phyloP scores from a whole-genome alignment of 371 early-diverging fungal genomes.

The Apophysomyces sp. region DNA sequence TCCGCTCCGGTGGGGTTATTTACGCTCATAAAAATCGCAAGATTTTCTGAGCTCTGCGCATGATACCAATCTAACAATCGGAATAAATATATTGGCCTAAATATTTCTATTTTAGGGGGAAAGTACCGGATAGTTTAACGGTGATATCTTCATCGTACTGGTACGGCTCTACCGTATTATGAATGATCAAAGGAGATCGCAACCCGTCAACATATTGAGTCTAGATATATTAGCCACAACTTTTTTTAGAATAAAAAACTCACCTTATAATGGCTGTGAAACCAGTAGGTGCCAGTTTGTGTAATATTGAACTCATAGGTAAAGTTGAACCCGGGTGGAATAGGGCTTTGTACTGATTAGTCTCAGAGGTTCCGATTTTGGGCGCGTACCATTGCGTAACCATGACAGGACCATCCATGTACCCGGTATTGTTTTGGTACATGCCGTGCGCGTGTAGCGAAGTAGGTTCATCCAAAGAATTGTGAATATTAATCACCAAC shows the following conservation, averaged over 20 bases:
- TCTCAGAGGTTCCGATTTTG: too few species aligned
- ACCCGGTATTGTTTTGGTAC: slow-evolving; percentile 61
- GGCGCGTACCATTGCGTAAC: slow-evolving; percentile 70
- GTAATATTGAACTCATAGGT: slow-evolving; percentile 63
- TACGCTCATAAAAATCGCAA: slow-evolving; percentile 44
- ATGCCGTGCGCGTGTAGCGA: slow-evolving; percentile 75
- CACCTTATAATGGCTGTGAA: slow-evolving; percentile 60
- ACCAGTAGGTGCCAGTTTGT: slow-evolving; percentile 76
- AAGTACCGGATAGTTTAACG: slow-evolving; percentile 51
- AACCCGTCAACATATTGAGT: slow-evolving; percentile 83
- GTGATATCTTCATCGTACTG: slow-evolving; percentile 67
- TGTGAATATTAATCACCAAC: slow-evolving; percentile 60
- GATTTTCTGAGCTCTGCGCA: slow-evolving; percentile 30
- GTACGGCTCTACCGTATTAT: slow-evolving; percentile 52
- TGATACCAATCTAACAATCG: slow-evolving; percentile 62
- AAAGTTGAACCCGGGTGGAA: slow-evolving; percentile 53
- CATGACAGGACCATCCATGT: slow-evolving; percentile 66
- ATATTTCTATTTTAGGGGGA: too few species aligned
- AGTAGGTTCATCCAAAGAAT: slow-evolving; percentile 53
- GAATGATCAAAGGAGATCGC: slow-evolving; percentile 69
- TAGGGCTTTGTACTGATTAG: slow-evolving; percentile 18
- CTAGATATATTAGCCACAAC: too few species aligned
- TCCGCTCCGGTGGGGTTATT: slow-evolving; percentile 60
- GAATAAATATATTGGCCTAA: too few species aligned
- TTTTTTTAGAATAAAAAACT: neutral